Percentiles rank a stretch among this genome's conserved stretches.
These are phyloP conservation scores for Plantago major DNA, from an alignment of 257 asterid genomes.

Conservation along the genomic window DNA sequence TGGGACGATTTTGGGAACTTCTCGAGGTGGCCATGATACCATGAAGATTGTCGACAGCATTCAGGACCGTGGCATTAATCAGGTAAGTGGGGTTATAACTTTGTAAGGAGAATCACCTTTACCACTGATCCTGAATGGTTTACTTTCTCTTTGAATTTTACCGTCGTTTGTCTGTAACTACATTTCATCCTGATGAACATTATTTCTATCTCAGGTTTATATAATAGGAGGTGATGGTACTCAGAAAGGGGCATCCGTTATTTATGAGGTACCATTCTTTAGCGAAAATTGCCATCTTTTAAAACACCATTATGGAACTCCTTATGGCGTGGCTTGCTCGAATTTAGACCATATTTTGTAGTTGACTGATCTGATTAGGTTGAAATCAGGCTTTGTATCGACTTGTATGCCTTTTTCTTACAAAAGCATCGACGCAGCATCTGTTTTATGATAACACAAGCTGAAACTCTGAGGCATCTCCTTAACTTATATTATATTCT, in stretches of 20 bases:
- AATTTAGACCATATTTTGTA: no score
- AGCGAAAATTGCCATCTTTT: slow-evolving; percentile 10
- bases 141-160: slow-evolving; percentile 1
- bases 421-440: slow-evolving; percentile 2
- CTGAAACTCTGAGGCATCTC: slow-evolving; percentile 7
- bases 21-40: slow-evolving; percentile 99
- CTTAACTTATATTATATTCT: slow-evolving; percentile 16
- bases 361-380: neutral
- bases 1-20: slow-evolving; percentile 88
- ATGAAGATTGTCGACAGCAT: slow-evolving; percentile 88
- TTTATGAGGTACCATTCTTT: slow-evolving; percentile 59
- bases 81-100: slow-evolving; percentile 40
- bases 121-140: no score
- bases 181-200: slow-evolving; percentile 30
- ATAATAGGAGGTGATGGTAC: slow-evolving; percentile 99
- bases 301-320: no score
- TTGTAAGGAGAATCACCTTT: slow-evolving; percentile 9
- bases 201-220: slow-evolving; percentile 67
- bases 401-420: slow-evolving; percentile 8
- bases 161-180: slow-evolving; percentile 22
- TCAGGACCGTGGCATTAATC: slow-evolving; percentile 96
- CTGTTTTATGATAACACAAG: slow-evolving; percentile 10
- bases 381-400: slow-evolving; percentile 19
- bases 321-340: no score
- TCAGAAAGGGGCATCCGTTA: slow-evolving; percentile 82